Percentiles rank a stretch among this genome's conserved stretches.
phyloP scores from a whole-genome alignment of 2,329 filamentous ascomycete species.

The Penicillium verrucosum region DNA sequence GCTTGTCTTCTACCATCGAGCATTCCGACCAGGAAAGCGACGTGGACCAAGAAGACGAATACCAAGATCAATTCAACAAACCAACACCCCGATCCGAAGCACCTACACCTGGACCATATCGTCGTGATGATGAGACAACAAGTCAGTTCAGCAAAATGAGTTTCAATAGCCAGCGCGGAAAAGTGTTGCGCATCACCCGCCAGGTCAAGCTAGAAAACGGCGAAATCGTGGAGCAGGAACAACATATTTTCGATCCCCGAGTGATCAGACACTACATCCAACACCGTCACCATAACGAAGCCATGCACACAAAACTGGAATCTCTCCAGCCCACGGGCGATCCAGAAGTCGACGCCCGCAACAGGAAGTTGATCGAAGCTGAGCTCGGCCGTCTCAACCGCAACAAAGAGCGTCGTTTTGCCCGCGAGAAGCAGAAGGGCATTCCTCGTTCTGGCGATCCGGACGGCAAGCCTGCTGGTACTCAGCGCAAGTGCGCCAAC shows the following conservation, averaged over 20 bases:
- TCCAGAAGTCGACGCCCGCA: constrained; percentile 61
- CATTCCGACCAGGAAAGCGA: constrained; percentile 73
- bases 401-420: constrained; percentile 85
- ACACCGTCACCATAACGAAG: constrained; percentile 66
- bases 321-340: constrained; percentile 64
- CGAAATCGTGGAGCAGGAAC: constrained; percentile 58
- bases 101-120: constrained; percentile 55
- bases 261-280: constrained; percentile 89
- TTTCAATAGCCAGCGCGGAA: constrained; percentile 65
- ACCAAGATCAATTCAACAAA: constrained; percentile 42
- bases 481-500: constrained; percentile 87
- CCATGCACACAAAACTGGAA: constrained; percentile 68
- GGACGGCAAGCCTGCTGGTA: constrained; percentile 63
- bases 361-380: constrained; percentile 61
- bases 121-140: constrained; percentile 69
- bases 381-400: constrained; percentile 82
- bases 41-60: constrained; percentile 52
- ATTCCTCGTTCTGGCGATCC: constrained; percentile 48
- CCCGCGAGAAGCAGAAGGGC: constrained; percentile 85
- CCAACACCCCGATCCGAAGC: constrained; percentile 66
- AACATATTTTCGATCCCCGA: constrained; percentile 71
- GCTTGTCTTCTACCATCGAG: constrained; percentile 68
- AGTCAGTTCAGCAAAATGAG: constrained; percentile 74
- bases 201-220: constrained; percentile 62
- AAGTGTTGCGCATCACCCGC: constrained; percentile 70